These are phyloP conservation scores for Myxozyma vanderwaltii DNA, from an alignment of 805 yeast species.

Conservation along the genomic window DNA sequence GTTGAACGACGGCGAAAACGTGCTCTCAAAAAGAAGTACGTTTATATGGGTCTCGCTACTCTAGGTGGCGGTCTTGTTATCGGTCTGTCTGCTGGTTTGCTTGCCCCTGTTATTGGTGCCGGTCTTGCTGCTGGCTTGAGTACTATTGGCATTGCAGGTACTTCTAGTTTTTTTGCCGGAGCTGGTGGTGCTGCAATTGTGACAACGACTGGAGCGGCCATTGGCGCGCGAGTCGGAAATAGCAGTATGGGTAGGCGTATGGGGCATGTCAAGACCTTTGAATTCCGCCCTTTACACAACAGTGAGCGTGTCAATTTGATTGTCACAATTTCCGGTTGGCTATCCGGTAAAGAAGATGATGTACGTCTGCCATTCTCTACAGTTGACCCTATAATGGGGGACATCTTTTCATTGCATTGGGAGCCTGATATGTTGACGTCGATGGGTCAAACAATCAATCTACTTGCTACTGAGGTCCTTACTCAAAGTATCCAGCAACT, in stretches of 20 bases:
- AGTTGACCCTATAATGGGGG: slow-evolving; percentile 98
- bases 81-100: slow-evolving; percentile 90
- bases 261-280: slow-evolving; percentile 92
- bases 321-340: slow-evolving; percentile 95
- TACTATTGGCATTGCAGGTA: slow-evolving; percentile 93
- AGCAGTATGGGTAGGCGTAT: slow-evolving; percentile 82
- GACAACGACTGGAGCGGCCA: slow-evolving; percentile 84
- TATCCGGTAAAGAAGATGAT: slow-evolving; percentile 93
- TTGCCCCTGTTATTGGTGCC: slow-evolving; percentile 98
- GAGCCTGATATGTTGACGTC: slow-evolving; percentile 97
- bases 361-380: slow-evolving; percentile 94
- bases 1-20: slow-evolving; percentile 70
- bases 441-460: slow-evolving; percentile 93
- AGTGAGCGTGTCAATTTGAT: slow-evolving; percentile 84
- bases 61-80: slow-evolving; percentile 92
- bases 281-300: slow-evolving; percentile 88
- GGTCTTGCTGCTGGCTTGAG: slow-evolving; percentile 97
- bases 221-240: slow-evolving; percentile 88
- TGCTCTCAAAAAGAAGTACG: slow-evolving; percentile 65
- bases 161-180: slow-evolving; percentile 89
- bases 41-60: slow-evolving; percentile 92
- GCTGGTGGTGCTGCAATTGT: slow-evolving; percentile 95
- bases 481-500: slow-evolving; percentile 94
- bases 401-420: slow-evolving; percentile 87
- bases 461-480: slow-evolving; percentile 89